Base-by-base conservation (phyloP, 1,284 basidiomycete species). In the Thecaphora thlaspeos region DNA sequence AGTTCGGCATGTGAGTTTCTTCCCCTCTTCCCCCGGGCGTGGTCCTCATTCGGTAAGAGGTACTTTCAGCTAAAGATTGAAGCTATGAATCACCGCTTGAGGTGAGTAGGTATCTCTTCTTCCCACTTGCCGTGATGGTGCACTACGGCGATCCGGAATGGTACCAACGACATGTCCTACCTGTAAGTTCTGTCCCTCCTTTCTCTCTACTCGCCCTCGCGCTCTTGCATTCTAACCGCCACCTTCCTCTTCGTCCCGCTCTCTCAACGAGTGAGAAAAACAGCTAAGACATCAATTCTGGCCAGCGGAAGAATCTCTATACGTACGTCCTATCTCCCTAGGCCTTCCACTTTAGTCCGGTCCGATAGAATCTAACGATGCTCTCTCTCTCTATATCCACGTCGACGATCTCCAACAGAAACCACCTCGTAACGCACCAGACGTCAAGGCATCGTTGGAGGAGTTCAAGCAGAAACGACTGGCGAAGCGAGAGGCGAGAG, bases 71-170 rank as follows among this genome's bases (percentile, higher is more conserved):
- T n/a, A n/a, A n/a, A n/a, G n/a, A n/a, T n/a, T n/a, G n/a, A n/a
- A n/a, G n/a, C n/a, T n/a, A n/a, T n/a, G n/a, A n/a, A n/a, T n/a
- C n/a, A n/a, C n/a, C n/a, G n/a, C n/a, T n/a, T n/a, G n/a, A 4
- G 37, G 17, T 8, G 37, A 21, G 38, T 90, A 81, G 91, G 30
- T 94, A 95, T 80, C 85, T 94, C 55, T 90, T 91, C 76, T 87
- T 93, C 62, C 91, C 91, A 0, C 84, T 93, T 46, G 82, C 84
- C 40, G 85, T 89, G 23, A 86, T 94, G 80, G 80, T 91, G 47
- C 88, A 92, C 77, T 93, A 89, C 73, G 90, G 91, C 48, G 89
- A 91, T 77, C 89, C 90, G 4, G 84, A 88, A 36, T 95, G 90
- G 90, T 94, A 92, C 74, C 82, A 83, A 43, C 81, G 82, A 41